Base-by-base conservation (phyloP, 768 basidiomycete species). In the Rhodotorula babjevae region DNA sequence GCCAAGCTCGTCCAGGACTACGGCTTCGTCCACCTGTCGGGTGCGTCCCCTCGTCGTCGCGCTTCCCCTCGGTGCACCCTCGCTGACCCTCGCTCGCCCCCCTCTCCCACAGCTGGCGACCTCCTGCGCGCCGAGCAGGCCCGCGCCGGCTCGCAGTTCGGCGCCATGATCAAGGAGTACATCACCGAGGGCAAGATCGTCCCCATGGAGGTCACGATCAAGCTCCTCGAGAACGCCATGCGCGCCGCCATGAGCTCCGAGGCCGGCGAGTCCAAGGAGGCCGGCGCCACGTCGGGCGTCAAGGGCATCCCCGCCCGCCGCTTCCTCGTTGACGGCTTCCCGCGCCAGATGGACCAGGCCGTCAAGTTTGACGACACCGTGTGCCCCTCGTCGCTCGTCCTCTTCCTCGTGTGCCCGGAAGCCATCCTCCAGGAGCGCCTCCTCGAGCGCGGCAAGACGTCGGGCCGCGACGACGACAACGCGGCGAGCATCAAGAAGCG, bases 301-400 rank as follows among this genome's bases (percentile, higher is more conserved):
- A 61, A 52, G 58, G 59, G 49, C n/a, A 67, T 50, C 59, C 56
- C 56, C 47, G 92, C 91, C 36, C 68, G 63, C 47, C 87, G 92
- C 59, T 99, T 98, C 84, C 85, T 98, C 77, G 88, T 99, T 73
- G 95, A 99, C 74, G 96, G 95, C 2, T 98, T 98, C 82, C 96
- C 95, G 66, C 87, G 95, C 72, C 93, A 98, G 84, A 93, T 98
- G 93, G 96, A 99, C 80, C 96, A 99, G 82, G 95, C 94, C 0
- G 71, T 89, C 78, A 88, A 88, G 80, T 99, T 97, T 79, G 95
- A 98, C 78, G 84, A 90, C 76, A 85, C 87, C 60, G 95, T 93
- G 76, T 96, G 93, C 82, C 72, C 83, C 62, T 90, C 93, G 4
- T 86, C 88, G 0, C 83, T 88, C 68, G 90, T 94, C 46, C 82